Evolutionary conservation across 2,329 filamentous ascomycete genomes (phyloP), one percentile per base, ranked within the genome.

Genomic region (Colletotrichum somersetense): DNA sequence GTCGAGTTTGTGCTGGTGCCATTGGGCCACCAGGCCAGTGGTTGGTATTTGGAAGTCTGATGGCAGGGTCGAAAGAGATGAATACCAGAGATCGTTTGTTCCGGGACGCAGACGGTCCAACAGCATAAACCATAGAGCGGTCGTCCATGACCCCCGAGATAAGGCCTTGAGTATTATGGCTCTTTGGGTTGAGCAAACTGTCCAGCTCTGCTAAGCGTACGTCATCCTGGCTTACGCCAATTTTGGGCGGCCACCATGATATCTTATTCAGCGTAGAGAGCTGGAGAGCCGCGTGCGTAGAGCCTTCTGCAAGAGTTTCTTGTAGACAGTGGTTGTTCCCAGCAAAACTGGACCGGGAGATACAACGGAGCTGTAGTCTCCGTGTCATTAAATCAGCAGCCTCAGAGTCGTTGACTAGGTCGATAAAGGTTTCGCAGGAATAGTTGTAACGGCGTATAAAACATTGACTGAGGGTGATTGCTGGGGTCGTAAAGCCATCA

Each of bases 361-460:
- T 71, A 11, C 69, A 58, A 35, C 87, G 83, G 5, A 92, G 80
- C 5, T 86, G 84, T 16, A 89, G 79, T 23, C 82, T 73, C 62
- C 80, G 80, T 5, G 78, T 73, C n/a, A 78, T 75, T 3, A 74
- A 70, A 1, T 77, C 73, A 20, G 50, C 14, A 26, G 42, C 78
- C 82, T 78, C 61, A 3, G 85, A 80, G 72, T 88, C 85, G 73
- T 90, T 84, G 7, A 91, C 86, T 0, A 92, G 77, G 74, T 92
- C 91, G 6, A 92, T 66, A 75, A 89, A 92, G 0, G 89, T 84
- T 30, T 83, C 83, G 73, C 85, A 86, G 2, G 84, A 81, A 16
- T 83, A 78, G 62, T 88, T 84, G 77, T 92, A 92, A 3, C 85
- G 83, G 33, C 87, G 84, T 56, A 90, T 79, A 55, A 86, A 86